phyloP scores from a whole-genome alignment of 805 yeast species.

The Zygosaccharomyces bisporus region DNA sequence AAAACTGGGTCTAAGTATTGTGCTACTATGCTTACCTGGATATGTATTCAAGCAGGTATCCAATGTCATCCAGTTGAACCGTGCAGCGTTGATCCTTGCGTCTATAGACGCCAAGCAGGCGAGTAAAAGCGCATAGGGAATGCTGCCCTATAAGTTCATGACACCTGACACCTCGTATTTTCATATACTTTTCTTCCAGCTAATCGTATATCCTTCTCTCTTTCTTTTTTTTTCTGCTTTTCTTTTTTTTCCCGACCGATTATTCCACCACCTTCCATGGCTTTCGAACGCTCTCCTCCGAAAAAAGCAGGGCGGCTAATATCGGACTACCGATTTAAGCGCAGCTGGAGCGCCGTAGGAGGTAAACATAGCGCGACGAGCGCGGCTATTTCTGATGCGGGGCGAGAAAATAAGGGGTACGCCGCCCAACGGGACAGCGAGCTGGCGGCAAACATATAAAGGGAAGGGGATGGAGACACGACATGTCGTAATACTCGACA shows the following conservation, averaged over 20 bases:
- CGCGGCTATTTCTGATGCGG: too few relatives aligned
- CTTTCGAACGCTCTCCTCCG: not conserved
- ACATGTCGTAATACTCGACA: too few relatives aligned
- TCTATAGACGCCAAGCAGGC: constrained; percentile 53
- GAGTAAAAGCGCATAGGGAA: constrained; percentile 18
- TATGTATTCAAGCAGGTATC: constrained; percentile 89
- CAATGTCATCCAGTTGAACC: constrained; percentile 80
- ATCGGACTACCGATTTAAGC: too few relatives aligned
- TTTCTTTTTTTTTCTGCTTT: not conserved
- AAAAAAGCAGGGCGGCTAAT: too few relatives aligned
- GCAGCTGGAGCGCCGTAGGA: too few relatives aligned
- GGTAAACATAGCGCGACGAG: too few relatives aligned
- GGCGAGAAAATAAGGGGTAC: too few relatives aligned
- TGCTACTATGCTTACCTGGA: constrained; percentile 67
- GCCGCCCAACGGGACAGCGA: too few relatives aligned
- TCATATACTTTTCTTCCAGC: constrained; percentile 1
- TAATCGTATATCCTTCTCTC: not conserved
- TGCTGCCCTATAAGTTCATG: not conserved
- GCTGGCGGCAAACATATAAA: too few relatives aligned
- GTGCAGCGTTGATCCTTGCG: constrained; percentile 82
- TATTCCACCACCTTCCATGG: constrained; percentile 4
- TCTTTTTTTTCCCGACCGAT: not conserved
- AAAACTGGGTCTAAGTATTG: constrained; percentile 58
- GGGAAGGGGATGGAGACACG: too few relatives aligned
- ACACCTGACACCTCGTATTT: not conserved